phyloP scores from a whole-genome alignment of 2,329 filamentous ascomycete genomes.

The Stachybotrys chartarum region DNA sequence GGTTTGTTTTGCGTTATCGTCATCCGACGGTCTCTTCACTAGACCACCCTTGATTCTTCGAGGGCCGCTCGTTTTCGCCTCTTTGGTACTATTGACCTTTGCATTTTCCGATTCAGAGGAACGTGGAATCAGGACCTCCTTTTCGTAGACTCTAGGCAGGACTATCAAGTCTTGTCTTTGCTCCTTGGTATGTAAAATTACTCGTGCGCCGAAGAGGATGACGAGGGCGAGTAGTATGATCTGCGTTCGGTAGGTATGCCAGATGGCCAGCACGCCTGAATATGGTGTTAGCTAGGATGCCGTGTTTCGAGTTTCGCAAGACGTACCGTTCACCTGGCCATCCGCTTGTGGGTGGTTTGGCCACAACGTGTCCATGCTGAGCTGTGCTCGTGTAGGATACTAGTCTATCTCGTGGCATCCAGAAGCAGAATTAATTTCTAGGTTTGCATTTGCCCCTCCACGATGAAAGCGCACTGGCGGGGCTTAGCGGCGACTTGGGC shows the following conservation, averaged over 20 bases:
- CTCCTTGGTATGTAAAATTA: constrained; percentile 33
- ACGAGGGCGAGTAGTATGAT: constrained; percentile 32
- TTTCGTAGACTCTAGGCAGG: constrained; percentile 27
- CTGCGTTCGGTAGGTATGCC: constrained; percentile 39
- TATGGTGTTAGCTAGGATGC: background rate
- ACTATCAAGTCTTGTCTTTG: constrained; percentile 25
- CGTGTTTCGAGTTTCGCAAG: background rate
- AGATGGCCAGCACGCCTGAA: constrained; percentile 33
- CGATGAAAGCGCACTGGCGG: background rate
- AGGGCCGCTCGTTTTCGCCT: constrained; percentile 32
- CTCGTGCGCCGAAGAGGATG: constrained; percentile 28
- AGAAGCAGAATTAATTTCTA: background rate
- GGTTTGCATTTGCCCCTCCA: background rate
- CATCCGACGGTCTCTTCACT: constrained; percentile 17
- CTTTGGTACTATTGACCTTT: constrained; percentile 17
- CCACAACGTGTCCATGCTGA: background rate
- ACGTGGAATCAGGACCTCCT: constrained; percentile 7
- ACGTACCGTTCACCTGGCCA: background rate
- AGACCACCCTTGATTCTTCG: constrained; percentile 41
- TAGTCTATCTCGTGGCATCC: too few species aligned
- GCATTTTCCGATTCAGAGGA: constrained; percentile 10
- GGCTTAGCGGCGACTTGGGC: too few species aligned
- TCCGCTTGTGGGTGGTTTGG: background rate
- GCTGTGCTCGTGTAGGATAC: background rate
- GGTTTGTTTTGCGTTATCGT: background rate